phyloP scores from a whole-genome alignment of 495 filamentous ascomycete genomes.

The Penicillium canariense region DNA sequence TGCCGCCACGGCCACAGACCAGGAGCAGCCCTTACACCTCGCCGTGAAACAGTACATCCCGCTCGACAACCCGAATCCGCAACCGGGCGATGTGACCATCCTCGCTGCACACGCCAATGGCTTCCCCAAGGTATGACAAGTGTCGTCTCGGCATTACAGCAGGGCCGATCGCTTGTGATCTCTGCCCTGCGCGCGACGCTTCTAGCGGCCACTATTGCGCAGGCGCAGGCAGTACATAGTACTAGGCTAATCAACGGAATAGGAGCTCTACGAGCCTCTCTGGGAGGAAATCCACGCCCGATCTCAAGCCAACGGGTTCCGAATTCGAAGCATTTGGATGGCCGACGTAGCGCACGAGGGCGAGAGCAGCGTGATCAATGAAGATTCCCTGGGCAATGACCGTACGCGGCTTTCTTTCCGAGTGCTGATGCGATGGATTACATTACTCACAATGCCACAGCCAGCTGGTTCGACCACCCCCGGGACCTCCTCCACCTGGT shows the following conservation, averaged over 20 bases:
- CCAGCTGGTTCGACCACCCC: slow-evolving; percentile 82
- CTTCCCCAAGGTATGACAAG: slow-evolving; percentile 71
- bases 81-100: slow-evolving; percentile 76
- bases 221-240: background rate
- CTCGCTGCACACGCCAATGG: slow-evolving; percentile 84
- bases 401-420: slow-evolving; percentile 45
- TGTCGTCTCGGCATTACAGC: background rate
- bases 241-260: background rate
- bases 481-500: slow-evolving; percentile 85
- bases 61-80: slow-evolving; percentile 58
- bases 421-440: background rate
- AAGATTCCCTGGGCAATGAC: slow-evolving; percentile 71
- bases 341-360: slow-evolving; percentile 79
- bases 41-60: slow-evolving; percentile 85
- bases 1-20: slow-evolving; percentile 56
- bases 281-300: slow-evolving; percentile 70
- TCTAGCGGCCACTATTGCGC: background rate
- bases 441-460: slow-evolving; percentile 36
- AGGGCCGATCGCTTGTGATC: background rate
- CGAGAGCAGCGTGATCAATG: slow-evolving; percentile 71
- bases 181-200: background rate
- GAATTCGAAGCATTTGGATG: slow-evolving; percentile 81
- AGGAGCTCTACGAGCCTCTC: slow-evolving; percentile 87
- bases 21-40: slow-evolving; percentile 62
- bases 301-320: slow-evolving; percentile 56